phyloP scores from a whole-genome alignment of 225 moss, liverwort and hornwort species.

The Anthoceros angustus region DNA sequence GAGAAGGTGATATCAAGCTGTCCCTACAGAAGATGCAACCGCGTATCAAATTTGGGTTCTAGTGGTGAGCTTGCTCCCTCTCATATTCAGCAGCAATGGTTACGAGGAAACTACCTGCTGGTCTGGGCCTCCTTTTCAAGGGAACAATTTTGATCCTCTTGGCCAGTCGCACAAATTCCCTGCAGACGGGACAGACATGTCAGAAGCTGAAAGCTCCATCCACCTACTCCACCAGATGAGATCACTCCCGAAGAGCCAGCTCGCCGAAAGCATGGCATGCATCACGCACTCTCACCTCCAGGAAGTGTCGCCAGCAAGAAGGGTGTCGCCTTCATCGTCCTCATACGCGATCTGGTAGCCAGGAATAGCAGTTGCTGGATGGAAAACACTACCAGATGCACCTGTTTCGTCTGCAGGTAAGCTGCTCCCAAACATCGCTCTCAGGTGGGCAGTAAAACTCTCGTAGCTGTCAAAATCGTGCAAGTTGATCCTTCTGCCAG shows the following conservation, averaged over 20 bases:
- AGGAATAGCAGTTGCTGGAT: not conserved
- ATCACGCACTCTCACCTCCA: not conserved
- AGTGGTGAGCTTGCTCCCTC: too few species aligned
- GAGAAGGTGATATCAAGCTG: too few species aligned
- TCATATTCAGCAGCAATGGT: too few species aligned
- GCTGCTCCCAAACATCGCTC: not conserved
- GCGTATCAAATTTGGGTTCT: too few species aligned
- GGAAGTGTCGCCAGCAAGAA: constrained; percentile 2
- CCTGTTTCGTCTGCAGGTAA: not conserved
- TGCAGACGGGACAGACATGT: not conserved
- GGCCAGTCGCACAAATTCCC: not conserved
- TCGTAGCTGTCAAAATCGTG: not conserved
- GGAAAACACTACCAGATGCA: not conserved
- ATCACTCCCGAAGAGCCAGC: not conserved
- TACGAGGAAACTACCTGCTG: not conserved
- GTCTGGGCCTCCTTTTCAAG: not conserved
- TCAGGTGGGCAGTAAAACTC: not conserved
- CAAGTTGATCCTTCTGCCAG: not conserved
- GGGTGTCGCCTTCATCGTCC: constrained; percentile 5
- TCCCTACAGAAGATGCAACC: too few species aligned
- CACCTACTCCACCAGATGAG: not conserved
- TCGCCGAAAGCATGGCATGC: not conserved
- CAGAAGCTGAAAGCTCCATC: not conserved
- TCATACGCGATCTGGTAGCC: constrained; percentile 3
- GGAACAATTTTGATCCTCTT: not conserved